Evolutionary conservation across 441 rosid genomes (phyloP).

Genomic region (Erodium texanum): DNA sequence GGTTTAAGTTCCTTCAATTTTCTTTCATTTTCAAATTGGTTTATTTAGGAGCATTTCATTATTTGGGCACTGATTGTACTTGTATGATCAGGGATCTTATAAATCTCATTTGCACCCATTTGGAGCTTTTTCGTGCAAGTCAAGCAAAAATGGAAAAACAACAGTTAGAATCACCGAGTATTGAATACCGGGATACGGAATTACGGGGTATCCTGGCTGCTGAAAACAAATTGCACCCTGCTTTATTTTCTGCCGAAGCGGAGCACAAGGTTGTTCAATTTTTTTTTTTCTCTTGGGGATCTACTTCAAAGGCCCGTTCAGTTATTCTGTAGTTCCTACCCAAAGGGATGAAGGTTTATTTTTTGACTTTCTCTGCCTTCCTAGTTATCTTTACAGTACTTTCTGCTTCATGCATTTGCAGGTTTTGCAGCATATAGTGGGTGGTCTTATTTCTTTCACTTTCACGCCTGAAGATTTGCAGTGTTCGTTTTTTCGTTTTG

Average conservation of each 20-base stretch:
- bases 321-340: neutral
- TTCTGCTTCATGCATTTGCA: conserved; percentile 31
- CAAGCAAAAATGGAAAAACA: conserved; percentile 66
- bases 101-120: conserved; percentile 55
- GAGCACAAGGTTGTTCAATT: conserved; percentile 73
- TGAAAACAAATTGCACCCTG: conserved; percentile 91
- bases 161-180: conserved; percentile 34
- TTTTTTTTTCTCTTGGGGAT: conserved; percentile 6
- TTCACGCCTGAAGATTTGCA: conserved; percentile 83
- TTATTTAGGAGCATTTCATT: conserved; percentile 9
- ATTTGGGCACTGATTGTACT: conserved; percentile 28
- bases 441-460: conserved; percentile 69
- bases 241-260: conserved; percentile 81
- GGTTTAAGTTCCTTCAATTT: conserved; percentile 34
- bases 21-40: conserved; percentile 9
- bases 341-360: conserved; percentile 6
- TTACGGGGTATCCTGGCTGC: conserved; percentile 54
- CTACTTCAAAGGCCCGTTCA: conserved; percentile 1
- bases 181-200: conserved; percentile 62
- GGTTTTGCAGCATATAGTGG: conserved; percentile 93
- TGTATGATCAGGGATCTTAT: conserved; percentile 76
- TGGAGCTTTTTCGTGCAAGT: conserved; percentile 76
- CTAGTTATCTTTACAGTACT: conserved; percentile 11
- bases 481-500: conserved; percentile 69
- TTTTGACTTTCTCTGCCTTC: conserved; percentile 15